phyloP scores from a whole-genome alignment of 345 rosid genomes.

The Corymbia maculata region DNA sequence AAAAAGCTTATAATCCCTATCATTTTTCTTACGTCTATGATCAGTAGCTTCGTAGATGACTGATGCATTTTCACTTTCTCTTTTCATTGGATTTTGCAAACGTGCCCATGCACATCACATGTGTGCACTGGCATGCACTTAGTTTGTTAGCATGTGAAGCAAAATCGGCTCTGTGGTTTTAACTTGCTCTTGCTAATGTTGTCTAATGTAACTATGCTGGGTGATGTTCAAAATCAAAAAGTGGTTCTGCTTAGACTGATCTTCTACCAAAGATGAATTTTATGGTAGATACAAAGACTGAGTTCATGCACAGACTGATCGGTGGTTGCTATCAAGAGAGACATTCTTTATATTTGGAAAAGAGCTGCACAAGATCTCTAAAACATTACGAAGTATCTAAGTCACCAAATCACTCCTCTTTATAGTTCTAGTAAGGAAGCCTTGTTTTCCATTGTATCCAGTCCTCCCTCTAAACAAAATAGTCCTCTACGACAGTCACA shows the following conservation, averaged over 20 bases:
- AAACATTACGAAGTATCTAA: rapidly evolving
- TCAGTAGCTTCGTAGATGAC: rapidly evolving
- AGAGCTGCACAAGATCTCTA: neutral
- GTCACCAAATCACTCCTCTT: neutral
- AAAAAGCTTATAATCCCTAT: no score
- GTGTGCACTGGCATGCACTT: neutral
- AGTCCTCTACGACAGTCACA: rapidly evolving
- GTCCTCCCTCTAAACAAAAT: neutral
- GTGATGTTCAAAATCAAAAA: neutral
- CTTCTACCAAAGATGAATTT: neutral
- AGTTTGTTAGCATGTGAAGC: neutral
- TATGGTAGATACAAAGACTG: rapidly evolving
- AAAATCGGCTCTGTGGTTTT: rapidly evolving
- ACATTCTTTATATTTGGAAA: neutral
- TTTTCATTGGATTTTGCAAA: rapidly evolving
- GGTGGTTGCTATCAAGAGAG: neutral
- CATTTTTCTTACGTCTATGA: neutral
- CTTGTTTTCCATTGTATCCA: neutral
- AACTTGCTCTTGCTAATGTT: neutral
- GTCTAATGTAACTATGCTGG: neutral
- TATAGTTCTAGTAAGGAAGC: neutral
- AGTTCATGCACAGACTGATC: neutral
- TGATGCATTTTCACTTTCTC: rapidly evolving
- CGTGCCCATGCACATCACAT: rapidly evolving
- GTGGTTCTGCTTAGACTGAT: neutral